Evolutionary conservation across 768 basidiomycete species (phyloP).

Genomic region (Termitomyces bulborhizus): DNA sequence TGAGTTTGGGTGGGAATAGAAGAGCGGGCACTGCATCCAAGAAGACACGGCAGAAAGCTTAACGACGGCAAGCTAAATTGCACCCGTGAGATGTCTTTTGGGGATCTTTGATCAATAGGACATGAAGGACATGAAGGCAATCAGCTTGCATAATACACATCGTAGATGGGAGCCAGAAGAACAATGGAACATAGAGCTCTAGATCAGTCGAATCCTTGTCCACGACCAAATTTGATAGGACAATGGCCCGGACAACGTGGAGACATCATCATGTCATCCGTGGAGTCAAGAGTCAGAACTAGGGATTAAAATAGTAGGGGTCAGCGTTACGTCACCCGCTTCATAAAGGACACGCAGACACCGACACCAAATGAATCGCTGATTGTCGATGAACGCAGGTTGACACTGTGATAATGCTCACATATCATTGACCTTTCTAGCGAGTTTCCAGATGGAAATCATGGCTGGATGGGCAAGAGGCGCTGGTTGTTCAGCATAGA

Average conservation of each 20-base stretch:
- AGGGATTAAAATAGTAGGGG: not conserved
- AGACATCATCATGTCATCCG: conserved; percentile 3
- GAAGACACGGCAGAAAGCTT: not conserved
- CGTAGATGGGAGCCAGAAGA: not conserved
- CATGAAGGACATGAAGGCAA: not conserved
- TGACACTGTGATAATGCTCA: not conserved
- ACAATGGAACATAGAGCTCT: conserved; percentile 4
- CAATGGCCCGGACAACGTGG: conserved; percentile 6
- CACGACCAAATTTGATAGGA: conserved; percentile 11
- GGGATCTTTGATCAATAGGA: too few species aligned
- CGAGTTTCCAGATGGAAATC: not conserved
- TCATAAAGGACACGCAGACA: not conserved
- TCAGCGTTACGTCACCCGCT: not conserved
- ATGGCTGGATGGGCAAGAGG: not conserved
- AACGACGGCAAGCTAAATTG: too few species aligned
- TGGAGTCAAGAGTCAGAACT: conserved; percentile 3
- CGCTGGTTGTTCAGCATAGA: not conserved
- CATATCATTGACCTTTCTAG: not conserved
- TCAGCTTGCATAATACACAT: not conserved
- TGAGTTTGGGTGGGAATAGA: not conserved
- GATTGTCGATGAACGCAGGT: not conserved
- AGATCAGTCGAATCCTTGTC: not conserved
- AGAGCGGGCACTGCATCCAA: too few species aligned
- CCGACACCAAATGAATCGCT: not conserved
- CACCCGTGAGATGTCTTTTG: not conserved